Evolutionary conservation across 176 grass and related monocot species (phyloP), one percentile per base, ranked within the genome.

Genomic region (Oropetium thomaeum): DNA sequence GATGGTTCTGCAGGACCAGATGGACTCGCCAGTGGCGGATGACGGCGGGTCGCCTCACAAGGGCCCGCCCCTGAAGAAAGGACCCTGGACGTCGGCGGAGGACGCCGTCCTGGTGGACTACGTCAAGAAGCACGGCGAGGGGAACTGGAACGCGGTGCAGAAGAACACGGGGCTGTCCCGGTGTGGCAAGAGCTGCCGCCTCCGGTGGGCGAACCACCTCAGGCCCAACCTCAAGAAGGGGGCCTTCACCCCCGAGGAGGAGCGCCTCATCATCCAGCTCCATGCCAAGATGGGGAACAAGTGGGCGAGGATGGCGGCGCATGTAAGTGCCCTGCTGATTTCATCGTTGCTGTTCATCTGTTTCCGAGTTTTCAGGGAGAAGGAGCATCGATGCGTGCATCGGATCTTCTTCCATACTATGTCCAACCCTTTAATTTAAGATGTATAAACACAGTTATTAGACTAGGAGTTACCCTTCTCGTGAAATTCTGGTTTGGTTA

Each of bases 121-220:
- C 84, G 87, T 97, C 1, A 88, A 88, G 69, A 93, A 89, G 83
- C 83, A 97, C 37, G 93, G 93, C 58, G 93, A 93, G 59, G 93
- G 93, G 38, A 97, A 97, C 79, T 97, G 90, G 93, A 97, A 93
- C 58, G 90, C 90, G 17, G 93, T 93, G 70, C 93, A 93, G 82
- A 97, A 93, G 82, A 90, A 93, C 76, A 90, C 93, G 19, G 85
- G 87, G 16, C 65, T 93, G 73, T 89, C 70, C 58, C 81, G 93
- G 2, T 97, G 90, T 72, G 93, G 93, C 73, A 97, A 97, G 87
- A 97, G 93, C 71, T 97, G 93, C 67, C 87, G 93, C 38, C 93
- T 97, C 49, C 84, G 93, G 26, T 97, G 93, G 93, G 83, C 88
- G 41, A 97, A 97, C 70, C 93, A 97, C 67, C 90, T 97, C 25